Evolutionary conservation across 83 land plant species (phyloP).

Genomic region (Isoetes engelmannii): DNA sequence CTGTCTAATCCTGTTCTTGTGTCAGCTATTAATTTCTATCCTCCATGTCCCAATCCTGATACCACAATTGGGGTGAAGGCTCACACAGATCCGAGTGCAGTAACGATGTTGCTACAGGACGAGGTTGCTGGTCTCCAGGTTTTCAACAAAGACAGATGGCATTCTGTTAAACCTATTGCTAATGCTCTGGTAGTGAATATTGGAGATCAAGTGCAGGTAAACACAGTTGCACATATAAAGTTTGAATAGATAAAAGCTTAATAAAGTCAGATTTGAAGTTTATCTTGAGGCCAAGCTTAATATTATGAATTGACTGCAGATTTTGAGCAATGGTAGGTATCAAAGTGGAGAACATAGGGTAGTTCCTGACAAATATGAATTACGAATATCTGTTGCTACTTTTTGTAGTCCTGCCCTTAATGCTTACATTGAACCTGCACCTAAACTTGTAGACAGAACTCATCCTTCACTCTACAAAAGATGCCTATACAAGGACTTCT

Average conservation of each 20-base stretch:
- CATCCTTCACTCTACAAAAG: slow-evolving; percentile 12
- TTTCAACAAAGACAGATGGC: slow-evolving; percentile 3
- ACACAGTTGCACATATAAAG: background rate
- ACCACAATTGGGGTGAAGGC: background rate
- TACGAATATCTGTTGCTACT: slow-evolving; percentile 16
- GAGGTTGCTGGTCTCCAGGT: background rate
- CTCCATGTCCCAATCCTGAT: slow-evolving; percentile 4
- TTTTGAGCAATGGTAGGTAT: slow-evolving; percentile 22
- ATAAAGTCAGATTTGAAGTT: background rate
- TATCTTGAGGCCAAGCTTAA: background rate
- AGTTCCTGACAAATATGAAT: background rate
- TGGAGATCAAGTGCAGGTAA: slow-evolving; percentile 6
- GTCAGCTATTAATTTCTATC: background rate
- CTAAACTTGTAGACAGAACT: background rate
- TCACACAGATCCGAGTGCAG: background rate
- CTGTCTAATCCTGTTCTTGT: background rate
- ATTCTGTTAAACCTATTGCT: background rate
- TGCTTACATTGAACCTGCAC: slow-evolving; percentile 14
- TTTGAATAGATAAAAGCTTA: background rate
- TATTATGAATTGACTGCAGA: background rate
- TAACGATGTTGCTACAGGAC: background rate
- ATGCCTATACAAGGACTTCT: background rate
- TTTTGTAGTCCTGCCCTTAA: slow-evolving; percentile 1
- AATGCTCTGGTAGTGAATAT: background rate
- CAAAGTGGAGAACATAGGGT: slow-evolving; percentile 16